Conservation (phyloP, 1,139 yeast genomes). For the Suhomyces atakaporum region DNA sequence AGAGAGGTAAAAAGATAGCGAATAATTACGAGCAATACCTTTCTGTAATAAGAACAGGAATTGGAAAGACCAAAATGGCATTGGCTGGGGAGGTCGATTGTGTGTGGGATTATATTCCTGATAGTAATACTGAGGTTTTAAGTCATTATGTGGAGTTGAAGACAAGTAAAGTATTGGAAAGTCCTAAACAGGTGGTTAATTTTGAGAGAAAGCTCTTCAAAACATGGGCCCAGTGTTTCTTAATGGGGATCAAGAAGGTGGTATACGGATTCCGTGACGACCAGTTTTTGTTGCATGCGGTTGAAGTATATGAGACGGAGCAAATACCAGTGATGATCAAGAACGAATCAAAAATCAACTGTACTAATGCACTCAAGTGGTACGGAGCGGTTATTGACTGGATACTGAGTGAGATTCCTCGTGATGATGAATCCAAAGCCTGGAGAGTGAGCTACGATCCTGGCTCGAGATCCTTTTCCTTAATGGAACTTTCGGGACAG, state of each 20-base stretch:
- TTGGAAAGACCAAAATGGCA: slow-evolving; percentile 67
- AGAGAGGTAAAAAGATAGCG: slow-evolving; percentile 57
- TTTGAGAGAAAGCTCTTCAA: slow-evolving; percentile 75
- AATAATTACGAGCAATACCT: slow-evolving; percentile 76
- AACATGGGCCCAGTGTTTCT: slow-evolving; percentile 93
- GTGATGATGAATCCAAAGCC: slow-evolving; percentile 37
- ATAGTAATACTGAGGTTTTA: slow-evolving; percentile 46
- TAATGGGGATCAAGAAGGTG: slow-evolving; percentile 76
- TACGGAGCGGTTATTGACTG: slow-evolving; percentile 84
- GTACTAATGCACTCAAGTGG: slow-evolving; percentile 79
- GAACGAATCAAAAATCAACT: slow-evolving; percentile 49
- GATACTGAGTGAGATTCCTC: slow-evolving; percentile 59
- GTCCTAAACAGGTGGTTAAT: slow-evolving; percentile 51
- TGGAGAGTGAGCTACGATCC: slow-evolving; percentile 40
- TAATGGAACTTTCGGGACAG: slow-evolving; percentile 31
- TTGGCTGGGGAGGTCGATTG: slow-evolving; percentile 94
- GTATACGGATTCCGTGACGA: slow-evolving; percentile 89
- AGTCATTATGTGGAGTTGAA: slow-evolving; percentile 85
- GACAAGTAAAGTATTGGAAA: slow-evolving; percentile 59
- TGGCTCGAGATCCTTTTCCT: slow-evolving; percentile 31
- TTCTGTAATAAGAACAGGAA: slow-evolving; percentile 78
- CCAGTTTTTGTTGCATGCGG: slow-evolving; percentile 55
- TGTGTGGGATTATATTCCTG: slow-evolving; percentile 77
- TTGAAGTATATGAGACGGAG: slow-evolving; percentile 77
- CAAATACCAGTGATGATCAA: slow-evolving; percentile 68